Conservation (phyloP, 2,329 filamentous ascomycete species). For the Scedosporium aurantiacum region DNA sequence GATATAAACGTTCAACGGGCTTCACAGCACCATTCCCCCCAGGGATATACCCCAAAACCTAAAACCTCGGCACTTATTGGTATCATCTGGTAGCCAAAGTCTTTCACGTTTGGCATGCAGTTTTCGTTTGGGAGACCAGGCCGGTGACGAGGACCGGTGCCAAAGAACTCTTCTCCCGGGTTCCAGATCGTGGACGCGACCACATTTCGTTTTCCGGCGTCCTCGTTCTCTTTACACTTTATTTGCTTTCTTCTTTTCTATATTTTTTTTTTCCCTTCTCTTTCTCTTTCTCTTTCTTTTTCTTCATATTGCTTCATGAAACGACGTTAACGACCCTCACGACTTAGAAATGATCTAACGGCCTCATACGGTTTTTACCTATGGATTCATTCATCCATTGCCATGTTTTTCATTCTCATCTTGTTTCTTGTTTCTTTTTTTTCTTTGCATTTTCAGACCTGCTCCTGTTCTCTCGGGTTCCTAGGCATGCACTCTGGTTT, state of each 20-base stretch:
- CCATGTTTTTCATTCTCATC: constrained; percentile 1
- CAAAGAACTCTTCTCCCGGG: neutral
- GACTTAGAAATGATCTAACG: constrained; percentile 7
- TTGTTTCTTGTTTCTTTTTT: neutral
- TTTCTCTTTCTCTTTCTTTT: neutral
- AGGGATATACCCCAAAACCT: constrained; percentile 4
- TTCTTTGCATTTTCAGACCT: neutral
- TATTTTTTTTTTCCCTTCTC: neutral
- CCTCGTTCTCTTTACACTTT: neutral
- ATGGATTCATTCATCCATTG: neutral
- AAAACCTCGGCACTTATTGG: constrained; percentile 3
- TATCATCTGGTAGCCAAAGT: neutral
- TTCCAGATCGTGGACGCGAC: neutral
- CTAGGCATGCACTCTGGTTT: neutral
- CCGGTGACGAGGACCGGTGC: neutral
- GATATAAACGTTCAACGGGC: constrained; percentile 8
- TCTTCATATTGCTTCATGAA: neutral
- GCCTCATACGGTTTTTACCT: neutral
- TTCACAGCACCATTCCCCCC: constrained; percentile 8
- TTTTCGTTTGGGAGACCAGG: neutral
- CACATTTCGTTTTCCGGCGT: neutral
- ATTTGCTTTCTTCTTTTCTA: neutral
- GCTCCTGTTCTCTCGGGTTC: neutral
- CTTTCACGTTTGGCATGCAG: neutral
- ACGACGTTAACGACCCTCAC: constrained; percentile 6